These are phyloP conservation scores for Scutellaria minor DNA, from an alignment of 257 asterid genomes.

Conservation along the genomic window DNA sequence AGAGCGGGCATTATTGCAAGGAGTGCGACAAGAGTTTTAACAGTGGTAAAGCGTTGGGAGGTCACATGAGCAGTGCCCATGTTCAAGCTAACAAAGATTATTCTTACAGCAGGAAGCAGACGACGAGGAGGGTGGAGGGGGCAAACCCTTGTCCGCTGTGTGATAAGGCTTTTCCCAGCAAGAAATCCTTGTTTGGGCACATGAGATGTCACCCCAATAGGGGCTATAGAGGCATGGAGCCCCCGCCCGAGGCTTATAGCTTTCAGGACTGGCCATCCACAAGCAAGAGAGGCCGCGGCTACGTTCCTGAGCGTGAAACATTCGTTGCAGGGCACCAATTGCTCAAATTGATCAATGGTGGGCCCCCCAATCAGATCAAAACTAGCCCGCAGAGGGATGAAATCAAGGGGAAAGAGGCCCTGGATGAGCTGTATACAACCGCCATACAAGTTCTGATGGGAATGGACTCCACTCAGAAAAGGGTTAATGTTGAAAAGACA, in stretches of 20 bases:
- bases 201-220: constrained; percentile 77
- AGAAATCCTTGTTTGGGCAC: constrained; percentile 66
- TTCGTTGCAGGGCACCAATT: background rate
- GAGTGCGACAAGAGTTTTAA: constrained; percentile 52
- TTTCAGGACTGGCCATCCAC: constrained; percentile 37
- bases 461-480: too few relatives aligned
- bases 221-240: constrained; percentile 59
- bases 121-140: background rate
- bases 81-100: constrained; percentile 61
- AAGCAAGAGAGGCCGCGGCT: constrained; percentile 16
- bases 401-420: too few relatives aligned
- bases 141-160: constrained; percentile 30
- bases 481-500: too few relatives aligned
- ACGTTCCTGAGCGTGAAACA: background rate
- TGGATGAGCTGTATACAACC: background rate
- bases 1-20: constrained; percentile 44
- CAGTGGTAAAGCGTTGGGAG: constrained; percentile 82
- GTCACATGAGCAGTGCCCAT: constrained; percentile 82
- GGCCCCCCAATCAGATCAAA: too few relatives aligned
- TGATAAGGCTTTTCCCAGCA: constrained; percentile 38
- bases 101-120: constrained; percentile 34
- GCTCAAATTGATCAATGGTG: background rate
- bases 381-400: background rate
- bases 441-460: background rate
- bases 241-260: constrained; percentile 36